Percentiles rank a stretch among this genome's conserved stretches.
These are phyloP conservation scores for Sphagnum contortum DNA, from an alignment of 225 moss, liverwort and hornwort genomes.

Conservation along the genomic window DNA sequence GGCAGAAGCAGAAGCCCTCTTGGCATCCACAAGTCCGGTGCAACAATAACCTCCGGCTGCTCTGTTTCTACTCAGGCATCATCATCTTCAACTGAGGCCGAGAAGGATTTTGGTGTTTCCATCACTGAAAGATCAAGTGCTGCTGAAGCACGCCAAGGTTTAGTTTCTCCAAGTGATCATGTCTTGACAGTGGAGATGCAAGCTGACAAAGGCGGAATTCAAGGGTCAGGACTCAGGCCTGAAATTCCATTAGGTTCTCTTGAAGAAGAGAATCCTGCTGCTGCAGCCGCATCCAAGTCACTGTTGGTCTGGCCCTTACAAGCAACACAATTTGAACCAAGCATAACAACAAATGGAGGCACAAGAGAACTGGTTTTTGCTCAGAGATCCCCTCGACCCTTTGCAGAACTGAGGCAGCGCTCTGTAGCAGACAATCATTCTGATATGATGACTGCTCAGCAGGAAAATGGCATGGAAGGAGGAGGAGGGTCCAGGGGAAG, in stretches of 20 bases:
- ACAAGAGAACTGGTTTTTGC: slow-evolving; percentile 40
- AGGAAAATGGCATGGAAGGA: slow-evolving; percentile 37
- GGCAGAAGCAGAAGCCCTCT: too few relatives aligned
- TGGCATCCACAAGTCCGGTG: too few relatives aligned
- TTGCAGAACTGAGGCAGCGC: slow-evolving; percentile 69
- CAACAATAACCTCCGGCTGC: too few relatives aligned
- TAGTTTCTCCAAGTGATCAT: too few relatives aligned
- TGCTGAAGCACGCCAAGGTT: not conserved
- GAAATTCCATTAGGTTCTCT: not conserved
- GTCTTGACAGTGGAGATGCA: slow-evolving; percentile 10
- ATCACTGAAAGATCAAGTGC: not conserved
- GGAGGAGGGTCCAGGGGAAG: slow-evolving; percentile 5
- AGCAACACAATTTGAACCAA: slow-evolving; percentile 1
- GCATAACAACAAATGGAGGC: slow-evolving; percentile 26
- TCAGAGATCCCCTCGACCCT: slow-evolving; percentile 16
- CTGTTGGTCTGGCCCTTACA: not conserved
- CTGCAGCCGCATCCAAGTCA: too few relatives aligned
- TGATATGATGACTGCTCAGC: slow-evolving; percentile 13
- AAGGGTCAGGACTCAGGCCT: slow-evolving; percentile 30
- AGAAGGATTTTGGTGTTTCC: too few relatives aligned
- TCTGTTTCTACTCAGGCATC: too few relatives aligned
- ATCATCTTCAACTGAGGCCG: too few relatives aligned
- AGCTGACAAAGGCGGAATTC: slow-evolving; percentile 23
- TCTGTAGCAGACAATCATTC: slow-evolving; percentile 29
- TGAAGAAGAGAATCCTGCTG: too few relatives aligned